Evolutionary conservation across 192 early-diverging fungal genomes (phyloP).

Genomic region (Entomortierella lignicola): DNA sequence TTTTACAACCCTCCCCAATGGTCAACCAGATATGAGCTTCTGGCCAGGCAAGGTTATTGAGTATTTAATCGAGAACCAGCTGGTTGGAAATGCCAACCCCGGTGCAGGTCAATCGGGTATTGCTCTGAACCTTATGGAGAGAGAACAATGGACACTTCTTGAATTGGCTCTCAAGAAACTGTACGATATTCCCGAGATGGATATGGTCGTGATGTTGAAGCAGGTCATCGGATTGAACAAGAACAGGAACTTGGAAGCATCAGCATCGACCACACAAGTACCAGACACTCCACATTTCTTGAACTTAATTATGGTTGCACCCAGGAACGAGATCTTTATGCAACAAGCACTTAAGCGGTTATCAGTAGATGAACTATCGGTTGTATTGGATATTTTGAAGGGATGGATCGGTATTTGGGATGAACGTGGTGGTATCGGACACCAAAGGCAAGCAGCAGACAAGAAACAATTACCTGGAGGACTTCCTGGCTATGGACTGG

Average conservation of each 20-base stretch:
- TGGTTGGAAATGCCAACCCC: slow-evolving; percentile 48
- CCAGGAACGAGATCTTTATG: slow-evolving; percentile 63
- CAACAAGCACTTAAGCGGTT: slow-evolving; percentile 62
- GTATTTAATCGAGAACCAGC: slow-evolving; percentile 53
- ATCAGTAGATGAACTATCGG: slow-evolving; percentile 53
- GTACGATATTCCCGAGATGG: slow-evolving; percentile 61
- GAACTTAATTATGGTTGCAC: slow-evolving; percentile 54
- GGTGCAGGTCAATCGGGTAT: slow-evolving; percentile 53
- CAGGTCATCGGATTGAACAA: slow-evolving; percentile 52
- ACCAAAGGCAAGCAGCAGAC: slow-evolving; percentile 17
- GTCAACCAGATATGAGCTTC: slow-evolving; percentile 54
- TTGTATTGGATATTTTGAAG: slow-evolving; percentile 52
- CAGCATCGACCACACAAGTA: slow-evolving; percentile 10
- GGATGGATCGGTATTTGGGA: slow-evolving; percentile 48
- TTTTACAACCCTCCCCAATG: slow-evolving; percentile 27
- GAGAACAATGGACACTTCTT: slow-evolving; percentile 57
- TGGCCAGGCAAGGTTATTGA: slow-evolving; percentile 54
- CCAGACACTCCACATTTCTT: slow-evolving; percentile 27
- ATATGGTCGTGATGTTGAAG: slow-evolving; percentile 57
- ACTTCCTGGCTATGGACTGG: slow-evolving; percentile 39
- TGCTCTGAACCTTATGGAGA: slow-evolving; percentile 52
- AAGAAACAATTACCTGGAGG: slow-evolving; percentile 47
- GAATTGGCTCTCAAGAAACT: slow-evolving; percentile 57
- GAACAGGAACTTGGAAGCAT: slow-evolving; percentile 7
- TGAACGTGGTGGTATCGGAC: slow-evolving; percentile 47